Conservation (phyloP, 129 eudicot genomes). For the Sambucus nigra region DNA sequence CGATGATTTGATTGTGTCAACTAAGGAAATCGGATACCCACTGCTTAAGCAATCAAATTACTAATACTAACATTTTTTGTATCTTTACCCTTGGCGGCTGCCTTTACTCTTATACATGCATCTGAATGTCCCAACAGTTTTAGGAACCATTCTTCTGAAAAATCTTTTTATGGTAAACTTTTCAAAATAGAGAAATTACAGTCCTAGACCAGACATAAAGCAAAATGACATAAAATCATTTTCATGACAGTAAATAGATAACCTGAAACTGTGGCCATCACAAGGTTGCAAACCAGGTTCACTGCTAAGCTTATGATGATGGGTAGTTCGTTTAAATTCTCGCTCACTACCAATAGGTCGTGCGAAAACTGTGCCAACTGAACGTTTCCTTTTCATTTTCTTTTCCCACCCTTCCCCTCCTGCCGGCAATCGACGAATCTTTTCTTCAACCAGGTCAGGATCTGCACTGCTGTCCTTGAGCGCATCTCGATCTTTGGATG, state of each 20-base stretch:
- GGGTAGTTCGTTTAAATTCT: slow-evolving; percentile 42
- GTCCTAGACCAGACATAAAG: neutral
- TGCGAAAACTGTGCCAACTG: slow-evolving; percentile 51
- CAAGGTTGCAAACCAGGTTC: slow-evolving; percentile 45
- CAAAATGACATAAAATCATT: neutral
- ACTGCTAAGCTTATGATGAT: slow-evolving; percentile 38
- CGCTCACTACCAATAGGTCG: slow-evolving; percentile 57
- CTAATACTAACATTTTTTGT: no score
- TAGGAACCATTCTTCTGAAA: no score
- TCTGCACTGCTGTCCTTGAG: slow-evolving; percentile 49
- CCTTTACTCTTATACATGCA: no score
- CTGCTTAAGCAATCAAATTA: no score
- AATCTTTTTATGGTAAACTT: neutral
- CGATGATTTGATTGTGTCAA: no score
- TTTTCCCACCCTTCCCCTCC: slow-evolving; percentile 97
- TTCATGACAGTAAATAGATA: slow-evolving; percentile 5
- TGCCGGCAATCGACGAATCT: slow-evolving; percentile 63
- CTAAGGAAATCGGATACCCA: no score
- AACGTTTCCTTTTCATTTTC: slow-evolving; percentile 84
- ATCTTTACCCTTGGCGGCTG: no score
- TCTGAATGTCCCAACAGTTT: no score
- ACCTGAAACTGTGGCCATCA: slow-evolving; percentile 60
- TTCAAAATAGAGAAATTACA: neutral
- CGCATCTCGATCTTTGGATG: slow-evolving; percentile 56
- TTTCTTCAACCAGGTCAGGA: slow-evolving; percentile 59